A percentile compares a stretch with the other conserved stretches of the same genome.
phyloP scores from a whole-genome alignment of 495 filamentous ascomycete genomes.

The Glonium stellatum region DNA sequence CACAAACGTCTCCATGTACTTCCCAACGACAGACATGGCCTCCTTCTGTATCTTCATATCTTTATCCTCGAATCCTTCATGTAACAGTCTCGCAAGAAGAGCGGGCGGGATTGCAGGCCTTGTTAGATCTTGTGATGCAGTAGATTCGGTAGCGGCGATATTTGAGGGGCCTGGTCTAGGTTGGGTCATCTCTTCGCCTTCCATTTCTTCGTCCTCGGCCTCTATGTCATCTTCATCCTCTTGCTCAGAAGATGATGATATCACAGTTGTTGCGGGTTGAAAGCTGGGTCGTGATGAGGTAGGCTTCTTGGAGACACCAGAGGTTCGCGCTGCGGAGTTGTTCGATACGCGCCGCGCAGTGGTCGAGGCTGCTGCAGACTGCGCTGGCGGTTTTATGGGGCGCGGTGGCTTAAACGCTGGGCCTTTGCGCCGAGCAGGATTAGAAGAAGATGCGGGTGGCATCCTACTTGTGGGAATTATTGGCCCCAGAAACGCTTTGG shows the following conservation, averaged over 20 bases:
- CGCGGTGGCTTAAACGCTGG: slow-evolving; percentile 28
- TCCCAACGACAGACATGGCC: slow-evolving; percentile 69
- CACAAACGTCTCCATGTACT: slow-evolving; percentile 90
- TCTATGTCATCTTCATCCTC: slow-evolving; percentile 3
- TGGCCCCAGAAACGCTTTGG: background rate
- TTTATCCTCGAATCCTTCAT: slow-evolving; percentile 65
- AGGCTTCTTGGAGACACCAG: slow-evolving; percentile 8
- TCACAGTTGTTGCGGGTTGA: slow-evolving; percentile 7
- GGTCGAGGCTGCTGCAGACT: slow-evolving; percentile 1
- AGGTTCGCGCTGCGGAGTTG: slow-evolving; percentile 3
- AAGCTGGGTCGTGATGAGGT: slow-evolving; percentile 1
- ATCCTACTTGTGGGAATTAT: slow-evolving; percentile 8
- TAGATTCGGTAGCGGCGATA: background rate
- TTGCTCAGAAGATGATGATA: slow-evolving; percentile 12
- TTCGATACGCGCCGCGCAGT: slow-evolving; percentile 11
- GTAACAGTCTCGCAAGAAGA: slow-evolving; percentile 66
- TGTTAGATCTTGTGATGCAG: slow-evolving; percentile 1
- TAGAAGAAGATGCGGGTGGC: slow-evolving; percentile 16
- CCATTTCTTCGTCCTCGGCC: slow-evolving; percentile 53
- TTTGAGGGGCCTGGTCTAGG: background rate
- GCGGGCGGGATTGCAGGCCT: slow-evolving; percentile 59
- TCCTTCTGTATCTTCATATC: slow-evolving; percentile 70
- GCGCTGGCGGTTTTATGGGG: slow-evolving; percentile 17
- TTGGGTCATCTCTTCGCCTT: slow-evolving; percentile 48
- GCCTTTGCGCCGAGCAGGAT: slow-evolving; percentile 13